Evolutionary conservation across 768 basidiomycete genomes (phyloP), one percentile per base, ranked within the genome.

Genomic region (Termitomyces sp.): DNA sequence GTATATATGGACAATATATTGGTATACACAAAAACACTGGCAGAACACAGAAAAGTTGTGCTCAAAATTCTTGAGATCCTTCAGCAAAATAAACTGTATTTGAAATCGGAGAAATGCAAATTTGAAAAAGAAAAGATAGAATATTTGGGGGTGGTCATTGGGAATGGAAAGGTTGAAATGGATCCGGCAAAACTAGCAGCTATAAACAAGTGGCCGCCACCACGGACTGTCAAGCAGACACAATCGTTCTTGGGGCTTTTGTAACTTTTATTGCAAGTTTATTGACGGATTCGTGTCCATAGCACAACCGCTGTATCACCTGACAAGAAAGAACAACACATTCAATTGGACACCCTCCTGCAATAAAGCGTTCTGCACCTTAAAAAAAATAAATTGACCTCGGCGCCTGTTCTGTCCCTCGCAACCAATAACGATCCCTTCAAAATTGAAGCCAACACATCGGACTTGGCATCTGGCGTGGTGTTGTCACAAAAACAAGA

Each of bases 1-100:
- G 67, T 76, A 1, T 77, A 76, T 54, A 48, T 76, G 11, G 71
- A 76, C 36, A 69, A 76, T 56, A 72, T 75, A 32, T 66, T 76
- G 2, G 66, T 77, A 47, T 76, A 63, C 58, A 69, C 72, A 3
- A 46, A 64, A 2, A 62, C 36, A 32, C 23, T 63, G 5, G 57
- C 60, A 13, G 50, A 64, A 38, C 68, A 71, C 32, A n/a, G 53
- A 4, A 6, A 49, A 39, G 45, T 58, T 0, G 57, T 66, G 1
- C 18, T 49, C 3, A 38, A 60, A 25, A 66, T 72, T 0, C 52
- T 74, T 4, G 43, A 61, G 1, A 40, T 72, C 0, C 52, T 74
- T 4, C 40, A 61, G 1, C 40, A 53, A 23, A 51, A 67, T 2
- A 50, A 71, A 39, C 59, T 73, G 0, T 71, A 46, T 46, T 18